Evolutionary conservation across 331 rosid species (phyloP), one percentile per base, ranked within the genome.

Genomic region (Malus hybrid): DNA sequence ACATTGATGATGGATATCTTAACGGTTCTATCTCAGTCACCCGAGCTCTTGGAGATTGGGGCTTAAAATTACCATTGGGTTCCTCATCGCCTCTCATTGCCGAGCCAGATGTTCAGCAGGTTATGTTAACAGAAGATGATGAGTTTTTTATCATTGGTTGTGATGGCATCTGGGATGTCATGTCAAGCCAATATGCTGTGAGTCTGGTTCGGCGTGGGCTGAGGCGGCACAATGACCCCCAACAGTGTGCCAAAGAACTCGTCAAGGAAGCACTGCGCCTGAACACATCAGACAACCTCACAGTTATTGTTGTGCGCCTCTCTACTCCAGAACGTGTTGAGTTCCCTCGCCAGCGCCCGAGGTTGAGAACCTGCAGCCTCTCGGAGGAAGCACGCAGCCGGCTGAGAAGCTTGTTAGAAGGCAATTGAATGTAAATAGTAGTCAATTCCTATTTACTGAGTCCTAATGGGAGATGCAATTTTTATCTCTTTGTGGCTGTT

Each of bases 31-130:
- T 94, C 12, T 75, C 93, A 22, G 91, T 94, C 24, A 90, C 97
- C 24, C 84, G 98, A 69, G 89, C 97, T 59, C 90, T 94, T 52
- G 98, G 97, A 65, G 97, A 94, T 79, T 94, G 97, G 98, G 80
- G 85, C 76, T 65, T 91, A 69, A 94, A 94, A 80, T 74, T 76
- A 48, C 92, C 90, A 15, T 76, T 82, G 10, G 91, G 93, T 61
- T 83, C 89, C 10, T 80, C 94, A 10, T 90, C 98, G 0, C 98
- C 95, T 32, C 93, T 94, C 50, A 94, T 90, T 83, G 87, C 96
- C 5, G 95, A 94, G 63, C 98, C 98, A 6, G 97, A 91, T 63
- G 86, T 94, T 82, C 86, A 80, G 55, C 90, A 76, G 79, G 74
- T 79, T 65, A 20, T 80, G 15, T 80, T 94, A 76, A 87, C 96